Conservation (phyloP, 179 eudicot species). For the Corrigiola litoralis region DNA sequence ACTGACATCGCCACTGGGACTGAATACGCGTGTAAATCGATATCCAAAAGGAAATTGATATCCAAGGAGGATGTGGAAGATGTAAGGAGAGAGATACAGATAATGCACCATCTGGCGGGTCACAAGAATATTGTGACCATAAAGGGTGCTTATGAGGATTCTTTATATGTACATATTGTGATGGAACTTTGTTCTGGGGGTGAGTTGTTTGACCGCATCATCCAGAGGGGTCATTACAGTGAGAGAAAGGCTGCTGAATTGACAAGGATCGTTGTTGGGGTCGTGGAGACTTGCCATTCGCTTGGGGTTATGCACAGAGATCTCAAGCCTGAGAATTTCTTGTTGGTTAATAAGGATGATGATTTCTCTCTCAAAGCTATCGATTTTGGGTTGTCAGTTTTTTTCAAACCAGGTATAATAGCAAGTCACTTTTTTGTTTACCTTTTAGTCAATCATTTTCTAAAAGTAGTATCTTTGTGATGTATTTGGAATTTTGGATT, state of each 20-base stretch:
- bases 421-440: not conserved
- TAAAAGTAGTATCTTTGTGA: not conserved
- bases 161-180: conserved; percentile 77
- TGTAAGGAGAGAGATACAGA: conserved; percentile 90
- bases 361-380: conserved; percentile 92
- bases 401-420: conserved; percentile 78
- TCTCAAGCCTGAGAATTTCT: conserved; percentile 80
- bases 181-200: conserved; percentile 87
- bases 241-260: conserved; percentile 85
- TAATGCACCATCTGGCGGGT: conserved; percentile 88
- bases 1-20: conserved; percentile 55
- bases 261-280: conserved; percentile 77
- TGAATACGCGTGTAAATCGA: conserved; percentile 79
- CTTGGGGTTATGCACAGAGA: conserved; percentile 88
- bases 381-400: conserved; percentile 82
- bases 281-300: conserved; percentile 82
- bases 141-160: conserved; percentile 87
- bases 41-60: conserved; percentile 80
- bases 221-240: conserved; percentile 78
- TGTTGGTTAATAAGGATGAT: conserved; percentile 78
- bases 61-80: conserved; percentile 85
- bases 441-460: not conserved
- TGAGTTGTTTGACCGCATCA: conserved; percentile 79
- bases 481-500: too few relatives aligned
- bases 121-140: conserved; percentile 75